Percentiles rank a stretch among this genome's conserved stretches.
phyloP scores from a whole-genome alignment of 1,284 basidiomycete genomes.

The Stereum hirsutum region DNA sequence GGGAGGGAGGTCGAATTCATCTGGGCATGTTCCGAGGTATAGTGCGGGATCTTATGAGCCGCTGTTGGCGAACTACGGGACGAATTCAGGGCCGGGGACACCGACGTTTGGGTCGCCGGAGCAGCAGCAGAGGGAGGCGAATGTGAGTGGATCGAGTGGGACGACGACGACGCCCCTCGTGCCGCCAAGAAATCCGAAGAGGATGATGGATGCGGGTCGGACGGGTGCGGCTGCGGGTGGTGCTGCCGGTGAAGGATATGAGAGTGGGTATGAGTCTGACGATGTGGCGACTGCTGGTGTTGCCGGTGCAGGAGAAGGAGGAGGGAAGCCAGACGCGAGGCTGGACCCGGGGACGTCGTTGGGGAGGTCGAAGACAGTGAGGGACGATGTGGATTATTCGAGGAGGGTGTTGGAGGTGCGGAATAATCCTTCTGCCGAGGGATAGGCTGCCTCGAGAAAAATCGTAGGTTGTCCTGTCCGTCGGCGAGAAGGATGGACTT shows the following conservation, averaged over 20 bases:
- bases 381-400: slow-evolving; percentile 50
- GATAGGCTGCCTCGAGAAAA: too few relatives aligned
- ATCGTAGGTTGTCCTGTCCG: too few relatives aligned
- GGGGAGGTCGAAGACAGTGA: slow-evolving; percentile 22
- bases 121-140: too few relatives aligned
- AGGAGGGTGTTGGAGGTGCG: slow-evolving; percentile 48
- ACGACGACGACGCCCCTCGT: slow-evolving; percentile 23
- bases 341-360: slow-evolving; percentile 35
- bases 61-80: slow-evolving; percentile 37
- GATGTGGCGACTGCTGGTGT: slow-evolving; percentile 5
- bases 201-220: slow-evolving; percentile 4
- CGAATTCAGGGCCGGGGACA: slow-evolving; percentile 15
- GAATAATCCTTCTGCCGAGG: too few relatives aligned
- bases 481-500: too few relatives aligned
- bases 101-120: slow-evolving; percentile 8
- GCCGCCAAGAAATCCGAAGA: slow-evolving; percentile 33
- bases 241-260: slow-evolving; percentile 11
- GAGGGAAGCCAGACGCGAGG: slow-evolving; percentile 25
- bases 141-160: too few relatives aligned
- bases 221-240: slow-evolving; percentile 7
- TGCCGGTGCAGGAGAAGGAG: slow-evolving; percentile 4
- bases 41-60: slow-evolving; percentile 59
- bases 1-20: slow-evolving; percentile 17
- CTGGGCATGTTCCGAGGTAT: slow-evolving; percentile 36
- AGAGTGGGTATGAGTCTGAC: slow-evolving; percentile 9